These are phyloP conservation scores for Alisma plantagoaquatica DNA, from an alignment of 106 monocot genomes.

Conservation along the genomic window DNA sequence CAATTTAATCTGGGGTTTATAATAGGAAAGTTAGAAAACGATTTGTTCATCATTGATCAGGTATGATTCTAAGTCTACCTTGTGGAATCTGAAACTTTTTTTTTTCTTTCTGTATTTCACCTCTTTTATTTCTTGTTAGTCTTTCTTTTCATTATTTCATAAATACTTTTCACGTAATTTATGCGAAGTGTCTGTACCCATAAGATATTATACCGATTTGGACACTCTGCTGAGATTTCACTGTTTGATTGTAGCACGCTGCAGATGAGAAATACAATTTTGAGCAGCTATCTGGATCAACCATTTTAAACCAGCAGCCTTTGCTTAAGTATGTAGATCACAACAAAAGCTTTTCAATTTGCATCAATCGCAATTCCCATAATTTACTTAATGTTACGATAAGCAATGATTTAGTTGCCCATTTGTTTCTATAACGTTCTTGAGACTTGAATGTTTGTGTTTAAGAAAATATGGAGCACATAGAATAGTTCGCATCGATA, in stretches of 20 bases:
- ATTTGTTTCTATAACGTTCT: background rate
- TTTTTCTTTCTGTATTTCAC: too few species aligned
- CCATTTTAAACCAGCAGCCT: slow-evolving; percentile 80
- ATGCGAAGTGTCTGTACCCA: too few species aligned
- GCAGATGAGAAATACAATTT: slow-evolving; percentile 99
- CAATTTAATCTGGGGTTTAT: slow-evolving; percentile 99
- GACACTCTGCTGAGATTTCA: too few species aligned
- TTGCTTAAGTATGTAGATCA: slow-evolving; percentile 65
- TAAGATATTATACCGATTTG: background rate
- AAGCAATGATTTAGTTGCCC: too few species aligned
- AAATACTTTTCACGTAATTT: too few species aligned
- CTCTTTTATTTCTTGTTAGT: too few species aligned
- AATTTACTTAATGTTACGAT: too few species aligned
- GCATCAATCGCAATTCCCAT: background rate
- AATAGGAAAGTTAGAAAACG: slow-evolving; percentile 80
- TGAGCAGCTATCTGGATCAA: slow-evolving; percentile 74
- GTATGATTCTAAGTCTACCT: slow-evolving; percentile 23
- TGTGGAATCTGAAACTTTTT: too few species aligned
- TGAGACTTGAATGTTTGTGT: background rate
- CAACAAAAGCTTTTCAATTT: background rate
- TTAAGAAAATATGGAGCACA: too few species aligned
- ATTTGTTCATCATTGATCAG: slow-evolving; percentile 98
- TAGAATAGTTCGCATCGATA: too few species aligned
- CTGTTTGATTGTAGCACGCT: slow-evolving; percentile 81
- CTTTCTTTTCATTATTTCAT: too few species aligned